A percentile compares a stretch with the other conserved stretches of the same genome.
These are phyloP conservation scores for Dictyostelium purpureum DNA, from an alignment of 78 protist genomes.

Conservation along the genomic window DNA sequence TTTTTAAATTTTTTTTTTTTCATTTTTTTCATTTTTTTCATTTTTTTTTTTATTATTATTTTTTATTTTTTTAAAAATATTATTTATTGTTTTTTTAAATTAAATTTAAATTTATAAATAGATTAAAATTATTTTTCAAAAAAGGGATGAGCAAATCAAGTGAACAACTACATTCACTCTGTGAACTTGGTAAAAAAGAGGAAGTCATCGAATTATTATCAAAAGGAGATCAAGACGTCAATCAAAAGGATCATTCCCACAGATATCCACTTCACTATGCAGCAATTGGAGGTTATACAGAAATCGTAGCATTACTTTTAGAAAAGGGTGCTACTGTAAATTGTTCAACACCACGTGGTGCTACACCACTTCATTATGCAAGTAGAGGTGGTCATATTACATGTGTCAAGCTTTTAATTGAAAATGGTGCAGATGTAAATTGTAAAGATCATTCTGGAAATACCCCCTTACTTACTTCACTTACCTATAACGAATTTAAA, in stretches of 20 bases:
- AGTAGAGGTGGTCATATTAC: conserved; percentile 20
- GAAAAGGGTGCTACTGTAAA: conserved; percentile 30
- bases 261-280: conserved; percentile 63
- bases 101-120: no score
- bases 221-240: conserved; percentile 36
- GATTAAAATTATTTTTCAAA: no score
- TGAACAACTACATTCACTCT: no score
- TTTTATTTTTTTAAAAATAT: no score
- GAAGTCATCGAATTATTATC: conserved; percentile 3
- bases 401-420: conserved; percentile 33
- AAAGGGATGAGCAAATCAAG: no score
- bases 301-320: conserved; percentile 54
- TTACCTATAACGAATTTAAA: not conserved
- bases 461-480: conserved; percentile 50
- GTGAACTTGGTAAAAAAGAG: conserved; percentile 38
- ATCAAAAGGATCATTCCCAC: conserved; percentile 15
- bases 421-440: conserved; percentile 50
- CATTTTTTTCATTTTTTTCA: no score
- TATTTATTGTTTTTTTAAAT: no score
- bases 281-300: conserved; percentile 39
- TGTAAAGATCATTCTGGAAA: conserved; percentile 14
- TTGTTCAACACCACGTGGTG: conserved; percentile 57
- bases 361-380: conserved; percentile 68
- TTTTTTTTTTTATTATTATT: no score
- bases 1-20: no score